Percentiles rank a stretch among this genome's conserved stretches.
These are phyloP conservation scores for Henckelia pumila DNA, from an alignment of 257 asterid species.

Conservation along the genomic window DNA sequence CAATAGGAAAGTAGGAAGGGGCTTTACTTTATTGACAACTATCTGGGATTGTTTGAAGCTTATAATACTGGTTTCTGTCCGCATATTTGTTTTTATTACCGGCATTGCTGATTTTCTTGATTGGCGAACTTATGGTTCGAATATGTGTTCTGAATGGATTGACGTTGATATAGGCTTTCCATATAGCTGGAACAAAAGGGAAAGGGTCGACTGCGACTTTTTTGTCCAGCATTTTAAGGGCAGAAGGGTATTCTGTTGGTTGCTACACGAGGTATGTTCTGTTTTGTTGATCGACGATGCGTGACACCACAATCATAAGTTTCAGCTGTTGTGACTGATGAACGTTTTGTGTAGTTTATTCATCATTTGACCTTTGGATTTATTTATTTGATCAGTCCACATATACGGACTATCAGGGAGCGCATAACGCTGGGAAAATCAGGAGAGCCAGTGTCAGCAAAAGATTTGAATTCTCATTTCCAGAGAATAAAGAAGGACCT, in stretches of 20 bases:
- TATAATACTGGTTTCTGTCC: background rate
- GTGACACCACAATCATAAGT: conserved; percentile 11
- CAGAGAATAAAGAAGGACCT: conserved; percentile 47
- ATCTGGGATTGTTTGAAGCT: background rate
- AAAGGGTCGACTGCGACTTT: conserved; percentile 95
- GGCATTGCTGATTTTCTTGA: conserved; percentile 6
- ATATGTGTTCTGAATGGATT: conserved; percentile 13
- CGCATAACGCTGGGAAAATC: conserved; percentile 72
- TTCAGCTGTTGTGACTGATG: background rate
- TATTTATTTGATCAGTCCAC: conserved; percentile 66
- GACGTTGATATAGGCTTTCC: conserved; percentile 55
- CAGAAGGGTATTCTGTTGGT: conserved; percentile 90
- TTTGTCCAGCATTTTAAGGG: conserved; percentile 76
- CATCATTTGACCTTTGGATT: conserved; percentile 22
- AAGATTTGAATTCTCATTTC: conserved; percentile 58
- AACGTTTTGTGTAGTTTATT: conserved; percentile 14
- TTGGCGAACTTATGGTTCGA: background rate
- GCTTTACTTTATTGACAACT: background rate
- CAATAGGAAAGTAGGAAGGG: background rate
- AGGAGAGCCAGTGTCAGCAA: conserved; percentile 72
- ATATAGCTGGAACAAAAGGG: conserved; percentile 96
- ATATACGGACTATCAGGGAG: conserved; percentile 78
- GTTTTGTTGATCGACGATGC: conserved; percentile 17
- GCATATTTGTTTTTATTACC: background rate
- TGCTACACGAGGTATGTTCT: conserved; percentile 76